Evolutionary conservation across 305 asterid species (phyloP).

Genomic region (Nicotiana rustica): DNA sequence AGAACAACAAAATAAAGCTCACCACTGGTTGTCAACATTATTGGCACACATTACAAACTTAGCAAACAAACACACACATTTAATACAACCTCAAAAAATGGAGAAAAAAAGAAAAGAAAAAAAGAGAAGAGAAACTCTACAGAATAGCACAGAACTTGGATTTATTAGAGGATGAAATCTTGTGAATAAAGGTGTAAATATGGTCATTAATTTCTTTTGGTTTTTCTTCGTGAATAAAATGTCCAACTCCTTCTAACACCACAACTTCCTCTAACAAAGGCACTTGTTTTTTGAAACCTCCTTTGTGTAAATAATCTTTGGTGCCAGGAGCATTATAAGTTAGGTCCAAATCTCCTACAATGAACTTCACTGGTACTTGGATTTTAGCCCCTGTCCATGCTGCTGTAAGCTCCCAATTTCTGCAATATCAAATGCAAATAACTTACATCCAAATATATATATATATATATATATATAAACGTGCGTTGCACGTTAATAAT

Average conservation of each 20-base stretch:
- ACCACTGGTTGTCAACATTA: background rate
- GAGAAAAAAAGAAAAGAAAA: background rate
- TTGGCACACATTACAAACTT: background rate
- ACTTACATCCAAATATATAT: background rate
- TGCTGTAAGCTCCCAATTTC: conserved; percentile 33
- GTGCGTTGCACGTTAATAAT: too few species aligned
- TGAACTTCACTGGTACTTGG: conserved; percentile 26
- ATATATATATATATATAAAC: too few species aligned
- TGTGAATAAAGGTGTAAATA: background rate
- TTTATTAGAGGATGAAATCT: background rate
- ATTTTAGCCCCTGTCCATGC: conserved; percentile 35
- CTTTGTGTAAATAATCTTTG: conserved; percentile 33
- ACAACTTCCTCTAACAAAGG: conserved; percentile 31
- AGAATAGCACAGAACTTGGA: conserved; percentile 22
- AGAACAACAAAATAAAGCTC: conserved; percentile 13
- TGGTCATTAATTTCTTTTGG: conserved; percentile 30
- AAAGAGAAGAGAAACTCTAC: background rate
- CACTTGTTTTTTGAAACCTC: conserved; percentile 24
- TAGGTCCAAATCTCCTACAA: conserved; percentile 30
- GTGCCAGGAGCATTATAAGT: conserved; percentile 34
- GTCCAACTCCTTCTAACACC: conserved; percentile 32
- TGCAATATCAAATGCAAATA: conserved; percentile 7
- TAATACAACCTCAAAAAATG: background rate
- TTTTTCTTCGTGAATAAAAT: conserved; percentile 30
- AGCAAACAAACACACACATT: background rate